Conservation (phyloP, 257 asterid species). For the Solanum piurae region DNA sequence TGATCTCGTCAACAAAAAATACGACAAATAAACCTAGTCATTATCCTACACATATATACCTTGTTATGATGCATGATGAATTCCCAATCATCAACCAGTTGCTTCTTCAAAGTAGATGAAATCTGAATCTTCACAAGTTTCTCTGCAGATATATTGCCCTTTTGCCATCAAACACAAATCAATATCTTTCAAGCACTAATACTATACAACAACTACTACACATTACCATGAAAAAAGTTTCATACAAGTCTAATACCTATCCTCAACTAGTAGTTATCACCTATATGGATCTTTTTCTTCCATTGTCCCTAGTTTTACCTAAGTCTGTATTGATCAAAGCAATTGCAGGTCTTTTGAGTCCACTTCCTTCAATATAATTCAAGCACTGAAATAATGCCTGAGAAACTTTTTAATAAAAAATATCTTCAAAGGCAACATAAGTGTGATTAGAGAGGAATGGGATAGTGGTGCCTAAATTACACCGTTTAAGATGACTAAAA, state of each 20-base stretch:
- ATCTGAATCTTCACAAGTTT: conserved; percentile 57
- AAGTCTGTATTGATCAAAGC: not conserved
- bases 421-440: not conserved
- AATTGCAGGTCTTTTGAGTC: not conserved
- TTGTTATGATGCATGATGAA: conserved; percentile 67
- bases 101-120: conserved; percentile 66
- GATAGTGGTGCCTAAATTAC: not conserved
- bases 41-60: conserved; percentile 24
- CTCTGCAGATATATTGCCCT: conserved; percentile 39
- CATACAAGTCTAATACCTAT: not conserved
- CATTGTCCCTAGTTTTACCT: not conserved
- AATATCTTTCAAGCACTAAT: not conserved
- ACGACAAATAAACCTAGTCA: not conserved
- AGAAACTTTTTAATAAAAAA: not conserved
- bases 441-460: not conserved
- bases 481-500: not conserved
- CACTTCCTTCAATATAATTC: not conserved
- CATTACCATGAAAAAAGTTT: not conserved
- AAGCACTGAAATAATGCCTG: not conserved
- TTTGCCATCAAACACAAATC: conserved; percentile 11
- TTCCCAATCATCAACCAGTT: conserved; percentile 74
- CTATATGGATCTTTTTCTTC: not conserved
- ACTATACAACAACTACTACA: not conserved
- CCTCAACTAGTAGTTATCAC: not conserved
- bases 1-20: not conserved